Evolutionary conservation across 2,329 filamentous ascomycete species (phyloP), one percentile per base, ranked within the genome.

Genomic region (Leptodontidium sp.): DNA sequence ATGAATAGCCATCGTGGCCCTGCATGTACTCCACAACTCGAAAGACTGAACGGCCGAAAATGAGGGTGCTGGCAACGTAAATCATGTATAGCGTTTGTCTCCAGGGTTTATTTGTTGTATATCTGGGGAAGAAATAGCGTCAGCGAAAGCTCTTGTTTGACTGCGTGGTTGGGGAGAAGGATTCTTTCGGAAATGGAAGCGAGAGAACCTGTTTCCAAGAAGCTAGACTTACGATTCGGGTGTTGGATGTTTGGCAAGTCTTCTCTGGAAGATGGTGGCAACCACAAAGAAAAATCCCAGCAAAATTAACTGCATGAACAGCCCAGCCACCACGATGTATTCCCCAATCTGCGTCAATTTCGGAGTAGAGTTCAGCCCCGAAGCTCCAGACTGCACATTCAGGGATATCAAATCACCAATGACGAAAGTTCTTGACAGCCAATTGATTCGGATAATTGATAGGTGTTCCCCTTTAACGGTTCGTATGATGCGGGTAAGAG

Each of bases 351-450:
- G 75, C 14, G 71, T 77, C 29, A 55, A 71, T 0, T 75, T 75
- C 0, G 78, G 75, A 2, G 75, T 70, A 0, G 78, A 70, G 71
- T 84, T 35, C 78, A 80, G 66, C 1, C 75, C 75, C 6, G 76
- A 75, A 14, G 65, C 67, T 12, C 75, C 79, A 15, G 79, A 79
- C 75, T 89, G 87, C 2, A 87, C 76, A 2, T 83, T 40, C 73
- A 89, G 85, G 1, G 83, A 84, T 6, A 87, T 61, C 3, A 88
- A 75, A 71, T 89, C 87, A 43, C 86, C 85, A 7, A 76, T 62
- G 4, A 90, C 86, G 68, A 89, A 89, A 45, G 85, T 79, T 65
- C 82, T 84, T 2, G 86, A 88, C 6, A 88, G 76, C 81, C 83
- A 84, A 8, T 68, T 77, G 1, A 77, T 74, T 0, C 77, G 75